phyloP scores from a whole-genome alignment of 345 rosid species.

The Heritiera fomes region DNA sequence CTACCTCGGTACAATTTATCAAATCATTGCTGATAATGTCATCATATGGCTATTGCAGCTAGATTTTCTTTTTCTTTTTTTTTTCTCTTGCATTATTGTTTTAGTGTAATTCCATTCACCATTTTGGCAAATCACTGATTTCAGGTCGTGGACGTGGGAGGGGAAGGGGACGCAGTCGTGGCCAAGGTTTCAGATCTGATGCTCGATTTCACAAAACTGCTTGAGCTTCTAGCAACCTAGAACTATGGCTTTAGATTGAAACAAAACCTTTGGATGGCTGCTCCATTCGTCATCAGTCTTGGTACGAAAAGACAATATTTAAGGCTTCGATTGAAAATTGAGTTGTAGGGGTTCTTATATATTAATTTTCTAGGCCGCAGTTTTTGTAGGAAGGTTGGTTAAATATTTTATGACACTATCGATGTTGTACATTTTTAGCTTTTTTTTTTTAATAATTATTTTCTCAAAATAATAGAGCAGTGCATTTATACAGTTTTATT shows the following conservation, averaged over 20 bases:
- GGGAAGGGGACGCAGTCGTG: conserved; percentile 17
- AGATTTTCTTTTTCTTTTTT: neutral
- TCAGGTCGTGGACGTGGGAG: conserved; percentile 33
- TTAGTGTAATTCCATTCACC: neutral
- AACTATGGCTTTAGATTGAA: conserved; percentile 5
- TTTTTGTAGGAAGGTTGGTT: conserved; percentile 27
- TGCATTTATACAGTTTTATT: no score
- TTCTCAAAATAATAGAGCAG: no score
- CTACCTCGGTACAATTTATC: neutral
- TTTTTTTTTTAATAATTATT: neutral
- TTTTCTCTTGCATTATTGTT: neutral
- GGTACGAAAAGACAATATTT: neutral
- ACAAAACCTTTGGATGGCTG: conserved; percentile 11
- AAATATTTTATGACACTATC: neutral
- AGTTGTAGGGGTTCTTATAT: neutral
- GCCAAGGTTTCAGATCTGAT: conserved; percentile 22
- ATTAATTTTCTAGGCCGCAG: conserved; percentile 10
- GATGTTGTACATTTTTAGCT: conserved; percentile 12
- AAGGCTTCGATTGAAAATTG: neutral
- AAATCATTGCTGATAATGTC: neutral
- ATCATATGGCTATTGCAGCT: neutral
- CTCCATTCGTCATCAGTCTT: conserved; percentile 3
- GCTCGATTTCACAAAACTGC: conserved; percentile 15
- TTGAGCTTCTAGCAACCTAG: conserved; percentile 9
- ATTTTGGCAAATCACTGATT: neutral